Evolutionary conservation across 306 rosid genomes (phyloP).

Genomic region (Lathyrus tuberosus): DNA sequence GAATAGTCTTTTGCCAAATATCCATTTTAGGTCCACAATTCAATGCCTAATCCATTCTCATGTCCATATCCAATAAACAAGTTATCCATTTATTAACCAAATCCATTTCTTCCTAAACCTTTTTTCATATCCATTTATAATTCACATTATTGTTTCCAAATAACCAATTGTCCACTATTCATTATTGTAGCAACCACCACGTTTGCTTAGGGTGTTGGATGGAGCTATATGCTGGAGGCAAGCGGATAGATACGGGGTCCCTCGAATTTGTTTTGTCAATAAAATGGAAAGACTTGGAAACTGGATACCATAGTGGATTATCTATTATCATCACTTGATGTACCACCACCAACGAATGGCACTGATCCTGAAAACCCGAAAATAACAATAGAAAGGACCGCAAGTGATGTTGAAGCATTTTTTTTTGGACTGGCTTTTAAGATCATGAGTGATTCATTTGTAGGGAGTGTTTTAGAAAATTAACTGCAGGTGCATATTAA

Average conservation of each 20-base stretch:
- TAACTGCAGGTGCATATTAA: slow-evolving; percentile 68
- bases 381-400: slow-evolving; percentile 58
- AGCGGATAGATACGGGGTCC: slow-evolving; percentile 92
- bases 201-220: too few relatives aligned
- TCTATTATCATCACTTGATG: slow-evolving; percentile 84
- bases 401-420: slow-evolving; percentile 84
- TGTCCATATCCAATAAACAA: too few relatives aligned
- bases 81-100: too few relatives aligned
- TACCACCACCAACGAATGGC: slow-evolving; percentile 93
- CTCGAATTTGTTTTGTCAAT: slow-evolving; percentile 91
- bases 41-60: too few relatives aligned
- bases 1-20: too few relatives aligned
- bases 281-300: slow-evolving; percentile 95
- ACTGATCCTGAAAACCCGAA: slow-evolving; percentile 92
- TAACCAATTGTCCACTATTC: too few relatives aligned
- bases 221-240: slow-evolving; percentile 64
- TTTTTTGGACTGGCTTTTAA: slow-evolving; percentile 94
- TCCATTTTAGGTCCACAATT: too few relatives aligned
- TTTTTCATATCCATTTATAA: too few relatives aligned
- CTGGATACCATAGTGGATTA: slow-evolving; percentile 90
- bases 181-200: too few relatives aligned
- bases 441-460: slow-evolving; percentile 95
- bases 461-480: slow-evolving; percentile 86
- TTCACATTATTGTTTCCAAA: too few relatives aligned
- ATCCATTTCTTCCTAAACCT: too few relatives aligned